Base-by-base conservation (phyloP, 805 yeast species). In the Candida orba region DNA sequence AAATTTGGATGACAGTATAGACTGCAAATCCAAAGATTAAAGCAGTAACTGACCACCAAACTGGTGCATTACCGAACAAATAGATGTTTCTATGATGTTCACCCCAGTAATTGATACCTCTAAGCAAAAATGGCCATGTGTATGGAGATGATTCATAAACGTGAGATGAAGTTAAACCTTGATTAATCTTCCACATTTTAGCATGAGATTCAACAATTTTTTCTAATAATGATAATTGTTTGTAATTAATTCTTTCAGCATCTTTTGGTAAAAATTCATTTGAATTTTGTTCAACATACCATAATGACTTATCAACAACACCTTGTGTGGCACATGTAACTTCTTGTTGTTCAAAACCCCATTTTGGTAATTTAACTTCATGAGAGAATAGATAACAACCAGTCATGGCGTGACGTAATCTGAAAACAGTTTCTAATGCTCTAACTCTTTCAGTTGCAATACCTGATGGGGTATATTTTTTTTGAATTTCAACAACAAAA, bases 271-370 rank as follows among this genome's bases (percentile, higher is more conserved):
- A 54, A 47, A 66, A 67, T 44, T 62, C 63, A 56, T 83, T 82
- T 41, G 62, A 68, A 64, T 84, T 84, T 46, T 77, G 72, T 66
- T 85, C 95, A 54, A 85, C 67, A 63, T 82, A 80, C 91, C 91
- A 85, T 50, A 76, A 68, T 31, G 80, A 68, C 53, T 80, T 71
- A 15, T 74, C 69, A 44, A 75, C 66, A 43, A 71, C 69, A 62
- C 90, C 93, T 53, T 78, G 83, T 17, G 75, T 63, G 32, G 95
- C 88, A 67, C 90, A 75, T 4, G 90, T 78, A 42, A 85, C 95
- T 67, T 85, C 95, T 62, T 81, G 90, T 63, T 85, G 95, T 49
- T 79, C 84, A 52, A 79, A 82, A 1, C 84, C 95, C 90, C 93
- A 84, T 41, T 76, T 77, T 48, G 95, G 95, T 56, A 85, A 72